A percentile compares a stretch with the other conserved stretches of the same genome.
Conservation (phyloP, 345 rosid species). For the Arabidopsis arenosa region DNA sequence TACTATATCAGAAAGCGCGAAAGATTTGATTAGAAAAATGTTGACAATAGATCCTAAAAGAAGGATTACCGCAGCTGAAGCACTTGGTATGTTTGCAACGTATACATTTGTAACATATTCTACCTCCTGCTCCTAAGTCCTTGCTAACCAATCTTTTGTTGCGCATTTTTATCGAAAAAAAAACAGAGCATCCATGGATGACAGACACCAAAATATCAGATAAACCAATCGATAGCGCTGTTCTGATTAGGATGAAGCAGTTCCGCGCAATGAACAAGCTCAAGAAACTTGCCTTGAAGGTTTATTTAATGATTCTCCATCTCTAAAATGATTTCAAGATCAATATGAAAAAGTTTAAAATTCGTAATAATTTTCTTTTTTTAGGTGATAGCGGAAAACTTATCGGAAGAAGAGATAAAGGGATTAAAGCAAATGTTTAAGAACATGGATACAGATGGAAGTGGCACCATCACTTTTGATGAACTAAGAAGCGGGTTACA, state of each 20-base stretch:
- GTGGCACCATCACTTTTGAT: slow-evolving; percentile 82
- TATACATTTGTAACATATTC: slow-evolving; percentile 11
- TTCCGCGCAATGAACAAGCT: slow-evolving; percentile 91
- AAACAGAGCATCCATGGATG: slow-evolving; percentile 89
- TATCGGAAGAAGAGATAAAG: slow-evolving; percentile 83
- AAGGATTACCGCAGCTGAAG: slow-evolving; percentile 74
- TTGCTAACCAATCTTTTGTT: not conserved
- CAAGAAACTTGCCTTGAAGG: slow-evolving; percentile 91
- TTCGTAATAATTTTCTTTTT: not conserved
- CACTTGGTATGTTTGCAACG: slow-evolving; percentile 61
- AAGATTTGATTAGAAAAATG: slow-evolving; percentile 79
- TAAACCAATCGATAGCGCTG: slow-evolving; percentile 80
- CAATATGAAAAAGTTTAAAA: not conserved
- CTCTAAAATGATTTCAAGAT: slow-evolving; percentile 5
- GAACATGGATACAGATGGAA: slow-evolving; percentile 88
- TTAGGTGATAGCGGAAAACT: slow-evolving; percentile 83
- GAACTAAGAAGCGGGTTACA: slow-evolving; percentile 76
- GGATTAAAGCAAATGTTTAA: slow-evolving; percentile 83
- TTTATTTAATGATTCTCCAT: slow-evolving; percentile 27
- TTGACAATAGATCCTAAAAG: slow-evolving; percentile 68
- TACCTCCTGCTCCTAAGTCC: not conserved
- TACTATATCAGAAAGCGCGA: slow-evolving; percentile 68
- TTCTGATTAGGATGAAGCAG: slow-evolving; percentile 82
- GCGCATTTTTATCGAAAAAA: not conserved
- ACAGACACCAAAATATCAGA: slow-evolving; percentile 65